Evolutionary conservation across 345 rosid species (phyloP).

Genomic region (Acer yangbiense): DNA sequence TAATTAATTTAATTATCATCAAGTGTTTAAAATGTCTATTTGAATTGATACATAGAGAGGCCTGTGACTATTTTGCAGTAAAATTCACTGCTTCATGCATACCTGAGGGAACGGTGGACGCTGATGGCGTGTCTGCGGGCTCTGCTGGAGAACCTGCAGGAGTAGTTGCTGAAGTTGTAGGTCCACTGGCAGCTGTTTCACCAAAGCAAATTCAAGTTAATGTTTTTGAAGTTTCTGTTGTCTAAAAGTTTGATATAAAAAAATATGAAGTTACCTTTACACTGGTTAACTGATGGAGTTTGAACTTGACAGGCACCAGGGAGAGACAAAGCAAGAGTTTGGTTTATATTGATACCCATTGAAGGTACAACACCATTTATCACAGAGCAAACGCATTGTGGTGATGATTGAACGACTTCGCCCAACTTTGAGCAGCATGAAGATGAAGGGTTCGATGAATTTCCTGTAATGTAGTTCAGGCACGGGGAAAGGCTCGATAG

Average conservation of each 20-base stretch:
- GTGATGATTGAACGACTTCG: slow-evolving; percentile 56
- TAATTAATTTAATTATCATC: not conserved
- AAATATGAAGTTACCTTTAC: slow-evolving; percentile 44
- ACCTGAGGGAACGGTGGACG: slow-evolving; percentile 52
- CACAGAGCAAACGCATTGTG: slow-evolving; percentile 66
- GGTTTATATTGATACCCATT: slow-evolving; percentile 58
- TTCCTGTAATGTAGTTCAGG: slow-evolving; percentile 59
- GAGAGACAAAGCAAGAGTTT: slow-evolving; percentile 64
- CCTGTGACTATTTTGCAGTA: not conserved
- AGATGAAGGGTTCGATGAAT: slow-evolving; percentile 62
- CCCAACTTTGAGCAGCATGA: slow-evolving; percentile 64
- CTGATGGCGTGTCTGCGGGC: slow-evolving; percentile 40
- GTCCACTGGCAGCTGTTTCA: slow-evolving; percentile 44
- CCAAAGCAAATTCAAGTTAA: slow-evolving; percentile 11
- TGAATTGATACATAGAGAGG: not conserved
- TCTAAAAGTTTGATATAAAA: not conserved
- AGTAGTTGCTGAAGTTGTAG: slow-evolving; percentile 34
- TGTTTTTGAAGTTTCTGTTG: not conserved
- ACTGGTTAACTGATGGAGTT: slow-evolving; percentile 59
- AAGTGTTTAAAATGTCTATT: too few species aligned
- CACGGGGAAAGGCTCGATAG: slow-evolving; percentile 53
- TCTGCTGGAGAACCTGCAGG: slow-evolving; percentile 39
- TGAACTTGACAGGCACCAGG: slow-evolving; percentile 67
- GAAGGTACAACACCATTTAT: slow-evolving; percentile 49
- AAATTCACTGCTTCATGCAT: not conserved